Evolutionary conservation across 176 grass and related monocot genomes (phyloP), one percentile per base, ranked within the genome.

Genomic region (Oryza punctata): DNA sequence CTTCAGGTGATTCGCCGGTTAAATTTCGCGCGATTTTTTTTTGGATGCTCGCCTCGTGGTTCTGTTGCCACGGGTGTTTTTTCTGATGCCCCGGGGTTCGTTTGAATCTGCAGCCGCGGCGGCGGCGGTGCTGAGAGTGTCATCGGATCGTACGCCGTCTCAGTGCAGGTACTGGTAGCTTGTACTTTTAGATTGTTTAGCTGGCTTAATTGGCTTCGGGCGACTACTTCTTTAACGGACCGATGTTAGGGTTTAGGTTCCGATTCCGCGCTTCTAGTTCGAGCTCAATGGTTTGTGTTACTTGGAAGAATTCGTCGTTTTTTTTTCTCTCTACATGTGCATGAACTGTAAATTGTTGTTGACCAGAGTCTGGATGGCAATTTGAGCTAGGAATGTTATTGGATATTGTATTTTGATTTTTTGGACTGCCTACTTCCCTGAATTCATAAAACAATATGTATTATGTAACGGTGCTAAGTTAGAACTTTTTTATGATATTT

Each of bases 81-180:
- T 33, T 85, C 79, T 90, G 23, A 78, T 86, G 72, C 29, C 29
- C 30, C n/a, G 65, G 25, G 44, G 43, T 45, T 41, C 16, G 67
- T 85, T 67, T 82, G 78, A 85, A 86, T 77, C 78, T 81, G 83
- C 66, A 86, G 84, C 81, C 80, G 82, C 73, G 87, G 92, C 33
- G 87, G 92, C 33, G 82, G 94, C 57, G 87, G 86, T 47, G 81
- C 83, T 23, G 93, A 90, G 72, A 91, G 85, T 76, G 96, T 95
- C 77, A 90, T 98, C 54, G 96, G 93, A 77, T 98, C 96, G 9
- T 98, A 88, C 59, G 89, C 91, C 1, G 89, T 91, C 78, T 98
- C 96, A 7, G 96, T 95, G 67, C 96, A 95, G 91, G 96, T 95
- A 85, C 69, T 41, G 27, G 46, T 9, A 14, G 21, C 40, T 65